Evolutionary conservation across 768 basidiomycete genomes (phyloP).

Genomic region (Punctularia strigosozonata): DNA sequence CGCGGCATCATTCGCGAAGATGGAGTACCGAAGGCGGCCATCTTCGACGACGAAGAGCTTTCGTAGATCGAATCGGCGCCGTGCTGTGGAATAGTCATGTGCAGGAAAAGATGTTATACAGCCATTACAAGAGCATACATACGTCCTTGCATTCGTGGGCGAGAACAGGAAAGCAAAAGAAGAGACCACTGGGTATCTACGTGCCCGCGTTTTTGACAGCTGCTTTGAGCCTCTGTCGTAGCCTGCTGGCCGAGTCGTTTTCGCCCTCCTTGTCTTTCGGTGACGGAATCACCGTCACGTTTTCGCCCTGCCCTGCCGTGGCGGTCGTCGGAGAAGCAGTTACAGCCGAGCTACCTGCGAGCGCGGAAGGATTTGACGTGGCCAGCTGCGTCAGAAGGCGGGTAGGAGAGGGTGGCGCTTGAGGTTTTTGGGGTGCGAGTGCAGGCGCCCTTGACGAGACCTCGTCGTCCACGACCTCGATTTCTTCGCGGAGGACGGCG

Average conservation of each 20-base stretch:
- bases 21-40: slow-evolving; percentile 62
- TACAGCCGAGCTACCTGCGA: neutral
- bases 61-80: slow-evolving; percentile 2
- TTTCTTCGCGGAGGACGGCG: slow-evolving; percentile 62
- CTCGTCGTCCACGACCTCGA: slow-evolving; percentile 37
- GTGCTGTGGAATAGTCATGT: too few species aligned
- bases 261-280: slow-evolving; percentile 6
- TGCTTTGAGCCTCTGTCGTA: slow-evolving; percentile 14
- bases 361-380: neutral
- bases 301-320: neutral
- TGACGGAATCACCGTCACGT: too few species aligned
- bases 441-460: neutral
- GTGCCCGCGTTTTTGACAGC: too few species aligned
- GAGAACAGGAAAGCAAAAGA: too few species aligned
- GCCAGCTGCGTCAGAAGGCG: neutral
- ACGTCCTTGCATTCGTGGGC: too few species aligned
- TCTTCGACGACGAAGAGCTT: slow-evolving; percentile 57
- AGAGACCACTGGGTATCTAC: too few species aligned
- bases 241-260: slow-evolving; percentile 8
- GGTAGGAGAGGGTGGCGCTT: neutral
- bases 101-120: too few species aligned
- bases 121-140: too few species aligned
- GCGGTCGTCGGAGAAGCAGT: neutral
- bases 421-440: neutral
- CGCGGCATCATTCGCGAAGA: slow-evolving; percentile 62